Percentiles rank a stretch among this genome's conserved stretches.
These are phyloP conservation scores for Peronospora belbahrii DNA, from an alignment of 352 stramenopile genomes.

Conservation along the genomic window DNA sequence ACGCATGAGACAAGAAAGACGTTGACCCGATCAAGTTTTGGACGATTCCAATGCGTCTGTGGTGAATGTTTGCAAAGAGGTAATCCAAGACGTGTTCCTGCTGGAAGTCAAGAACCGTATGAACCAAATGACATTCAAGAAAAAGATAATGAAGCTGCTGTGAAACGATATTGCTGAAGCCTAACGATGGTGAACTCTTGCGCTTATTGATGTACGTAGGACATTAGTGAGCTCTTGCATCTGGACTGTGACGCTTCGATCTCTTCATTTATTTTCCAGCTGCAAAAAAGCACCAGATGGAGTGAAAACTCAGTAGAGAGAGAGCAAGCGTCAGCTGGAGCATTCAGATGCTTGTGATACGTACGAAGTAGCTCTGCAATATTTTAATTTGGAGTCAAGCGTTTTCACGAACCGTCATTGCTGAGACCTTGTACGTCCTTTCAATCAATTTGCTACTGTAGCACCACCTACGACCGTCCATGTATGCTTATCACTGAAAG, in stretches of 20 bases:
- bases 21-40: slow-evolving; percentile 3
- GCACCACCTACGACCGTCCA: background rate
- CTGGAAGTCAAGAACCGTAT: slow-evolving; percentile 18
- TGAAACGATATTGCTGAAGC: too few relatives aligned
- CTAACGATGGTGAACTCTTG: slow-evolving; percentile 16
- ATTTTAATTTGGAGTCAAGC: background rate
- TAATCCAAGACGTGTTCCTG: slow-evolving; percentile 17
- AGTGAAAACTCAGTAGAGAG: slow-evolving; percentile 15
- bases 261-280: slow-evolving; percentile 19
- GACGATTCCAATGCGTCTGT: slow-evolving; percentile 1
- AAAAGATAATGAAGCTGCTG: slow-evolving; percentile 24
- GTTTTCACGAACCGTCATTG: slow-evolving; percentile 6
- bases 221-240: slow-evolving; percentile 9
- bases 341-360: too few relatives aligned
- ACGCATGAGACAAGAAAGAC: slow-evolving; percentile 8
- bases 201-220: background rate
- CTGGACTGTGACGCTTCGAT: slow-evolving; percentile 12
- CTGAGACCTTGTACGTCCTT: background rate
- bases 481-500: too few relatives aligned
- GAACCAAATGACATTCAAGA: slow-evolving; percentile 14
- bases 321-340: slow-evolving; percentile 8
- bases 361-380: background rate
- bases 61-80: slow-evolving; percentile 5
- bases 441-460: background rate
- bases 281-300: too few relatives aligned